Base-by-base conservation (phyloP, 1,284 basidiomycete species). In the Ustilago bromivora region DNA sequence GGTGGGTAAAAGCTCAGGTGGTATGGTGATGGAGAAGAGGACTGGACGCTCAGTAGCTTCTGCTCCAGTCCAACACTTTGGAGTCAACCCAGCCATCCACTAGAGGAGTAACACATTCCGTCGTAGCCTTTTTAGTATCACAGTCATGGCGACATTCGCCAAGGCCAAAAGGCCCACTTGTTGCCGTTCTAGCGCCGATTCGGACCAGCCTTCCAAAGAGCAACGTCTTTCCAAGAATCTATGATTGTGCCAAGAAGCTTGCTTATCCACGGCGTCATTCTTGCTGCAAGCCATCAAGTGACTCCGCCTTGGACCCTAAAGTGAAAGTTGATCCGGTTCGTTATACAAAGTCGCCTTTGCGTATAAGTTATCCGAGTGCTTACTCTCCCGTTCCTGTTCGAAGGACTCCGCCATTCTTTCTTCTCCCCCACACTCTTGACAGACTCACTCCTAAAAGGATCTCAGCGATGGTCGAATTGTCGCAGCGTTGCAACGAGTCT, bases 171-270 rank as follows among this genome's bases (percentile, higher is more conserved):
- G 2, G 1, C 47, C 8, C 47, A 49, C 5, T 23, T 49, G 19
- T 49, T 49, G 28, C 28, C 47, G 13, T 19, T n/a, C 8, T 51
- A 51, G 31, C 32, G 43, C 43, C 49, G 49, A 32, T 51, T 32
- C 49, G 49, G 28, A 31, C 4, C 49, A 31, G 13, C 9, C 8
- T 17, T 51, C 49, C 28, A 13, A 51, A 51, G 49, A 13, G 11
- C 32, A 23, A 19, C 17, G 40, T 15, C 7, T 28, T 7, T 19
- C 43, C 17, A 46, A 46, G 43, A 5, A 11, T 46, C 43, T 51
- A 12, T 34, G 49, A 51, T 32, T 51, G 23, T 54, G 52, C 52
- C 52, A 54, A 54, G 52, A 54, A 36, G 52, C 13, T 36, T 46
- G 52, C 13, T 36, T 46, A 31, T 43, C 38, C 56, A 57, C 40